These are phyloP conservation scores for Helenozyma rhizophorensis DNA, from an alignment of 805 yeast species.

Conservation along the genomic window DNA sequence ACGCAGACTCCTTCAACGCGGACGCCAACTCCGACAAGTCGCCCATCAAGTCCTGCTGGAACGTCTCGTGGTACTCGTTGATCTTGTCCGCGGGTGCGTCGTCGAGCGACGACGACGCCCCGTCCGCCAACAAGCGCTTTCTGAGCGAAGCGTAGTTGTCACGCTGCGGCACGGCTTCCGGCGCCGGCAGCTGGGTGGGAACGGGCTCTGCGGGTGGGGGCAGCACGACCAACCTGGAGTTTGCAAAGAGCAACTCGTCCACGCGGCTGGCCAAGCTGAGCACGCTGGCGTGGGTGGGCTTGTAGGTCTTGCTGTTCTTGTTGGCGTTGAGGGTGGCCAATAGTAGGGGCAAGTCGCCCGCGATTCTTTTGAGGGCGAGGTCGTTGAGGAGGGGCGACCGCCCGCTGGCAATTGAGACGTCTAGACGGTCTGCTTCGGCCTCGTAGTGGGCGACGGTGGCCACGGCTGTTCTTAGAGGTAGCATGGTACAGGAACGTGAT, in stretches of 20 bases:
- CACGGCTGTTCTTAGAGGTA: not conserved
- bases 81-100: slow-evolving; percentile 13
- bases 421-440: slow-evolving; percentile 4
- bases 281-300: slow-evolving; percentile 3
- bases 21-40: slow-evolving; percentile 48
- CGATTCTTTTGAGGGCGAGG: slow-evolving; percentile 11
- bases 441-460: slow-evolving; percentile 7
- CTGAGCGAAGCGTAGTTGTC: slow-evolving; percentile 14
- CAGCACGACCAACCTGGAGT: not conserved
- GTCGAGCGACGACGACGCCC: slow-evolving; percentile 9
- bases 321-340: slow-evolving; percentile 8
- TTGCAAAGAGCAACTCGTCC: slow-evolving; percentile 6
- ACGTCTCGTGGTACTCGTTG: slow-evolving; percentile 37
- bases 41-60: slow-evolving; percentile 45
- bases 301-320: slow-evolving; percentile 5
- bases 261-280: slow-evolving; percentile 7
- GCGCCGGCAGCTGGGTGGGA: not conserved
- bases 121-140: slow-evolving; percentile 13
- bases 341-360: slow-evolving; percentile 14
- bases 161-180: not conserved
- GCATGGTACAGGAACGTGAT: not conserved
- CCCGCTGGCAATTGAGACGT: not conserved
- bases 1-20: slow-evolving; percentile 45
- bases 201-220: not conserved
- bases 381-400: slow-evolving; percentile 9